These are phyloP conservation scores for Beauveria asiatica DNA, from an alignment of 2,329 filamentous ascomycete species.

Conservation along the genomic window DNA sequence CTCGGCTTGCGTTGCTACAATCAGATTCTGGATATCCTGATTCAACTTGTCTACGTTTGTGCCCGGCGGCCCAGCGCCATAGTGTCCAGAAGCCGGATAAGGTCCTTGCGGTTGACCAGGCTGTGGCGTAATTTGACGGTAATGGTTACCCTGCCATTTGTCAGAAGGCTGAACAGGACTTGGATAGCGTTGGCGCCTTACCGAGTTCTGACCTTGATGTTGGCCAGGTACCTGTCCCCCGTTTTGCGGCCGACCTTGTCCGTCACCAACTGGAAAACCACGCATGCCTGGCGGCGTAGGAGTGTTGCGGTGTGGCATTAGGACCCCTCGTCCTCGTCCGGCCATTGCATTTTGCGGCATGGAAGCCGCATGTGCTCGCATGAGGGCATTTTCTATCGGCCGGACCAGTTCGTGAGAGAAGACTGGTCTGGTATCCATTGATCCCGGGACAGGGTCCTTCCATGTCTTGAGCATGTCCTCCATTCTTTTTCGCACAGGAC, in stretches of 20 bases:
- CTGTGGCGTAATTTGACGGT: slow-evolving; percentile 30
- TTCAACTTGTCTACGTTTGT: slow-evolving; percentile 67
- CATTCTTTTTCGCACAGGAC: slow-evolving; percentile 75
- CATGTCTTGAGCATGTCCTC: slow-evolving; percentile 97
- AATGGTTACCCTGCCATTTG: slow-evolving; percentile 12
- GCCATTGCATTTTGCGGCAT: slow-evolving; percentile 44
- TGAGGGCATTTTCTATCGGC: slow-evolving; percentile 87
- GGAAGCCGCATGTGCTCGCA: slow-evolving; percentile 63
- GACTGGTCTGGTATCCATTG: slow-evolving; percentile 84
- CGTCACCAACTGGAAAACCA: slow-evolving; percentile 17
- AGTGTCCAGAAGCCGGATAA: slow-evolving; percentile 33
- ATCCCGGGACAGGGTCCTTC: slow-evolving; percentile 94
- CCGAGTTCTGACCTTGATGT: slow-evolving; percentile 9
- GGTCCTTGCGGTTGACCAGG: slow-evolving; percentile 27
- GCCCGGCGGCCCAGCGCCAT: slow-evolving; percentile 33
- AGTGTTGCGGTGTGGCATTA: slow-evolving; percentile 58
- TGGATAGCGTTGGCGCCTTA: background rate
- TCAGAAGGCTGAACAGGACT: slow-evolving; percentile 11
- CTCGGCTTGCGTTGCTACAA: slow-evolving; percentile 62
- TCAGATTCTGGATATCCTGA: slow-evolving; percentile 72
- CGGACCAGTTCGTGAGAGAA: slow-evolving; percentile 81
- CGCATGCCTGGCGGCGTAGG: slow-evolving; percentile 58
- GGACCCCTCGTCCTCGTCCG: slow-evolving; percentile 37
- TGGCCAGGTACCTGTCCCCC: slow-evolving; percentile 23
- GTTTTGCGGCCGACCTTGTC: slow-evolving; percentile 23